Conservation (phyloP, 148 eudicot genomes). For the Chenopodium berlandieri region DNA sequence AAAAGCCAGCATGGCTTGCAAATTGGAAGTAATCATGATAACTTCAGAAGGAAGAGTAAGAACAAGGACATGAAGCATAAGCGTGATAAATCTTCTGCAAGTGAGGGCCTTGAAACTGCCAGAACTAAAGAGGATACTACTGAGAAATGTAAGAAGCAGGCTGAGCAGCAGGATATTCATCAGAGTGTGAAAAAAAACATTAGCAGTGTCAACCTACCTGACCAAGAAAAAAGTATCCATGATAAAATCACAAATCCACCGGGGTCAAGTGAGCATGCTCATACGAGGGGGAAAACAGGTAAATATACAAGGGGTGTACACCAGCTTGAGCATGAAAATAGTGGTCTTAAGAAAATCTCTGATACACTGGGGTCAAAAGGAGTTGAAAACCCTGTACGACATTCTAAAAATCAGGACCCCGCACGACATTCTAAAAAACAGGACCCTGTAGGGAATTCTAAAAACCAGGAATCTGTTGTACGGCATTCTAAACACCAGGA, state of each 20-base stretch:
- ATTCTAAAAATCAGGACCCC: slow-evolving; percentile 24
- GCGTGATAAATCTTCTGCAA: slow-evolving; percentile 20
- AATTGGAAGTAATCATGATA: slow-evolving; percentile 29
- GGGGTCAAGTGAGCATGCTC: slow-evolving; percentile 28
- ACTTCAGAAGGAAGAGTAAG: slow-evolving; percentile 36
- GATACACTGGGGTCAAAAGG: slow-evolving; percentile 23
- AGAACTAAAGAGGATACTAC: slow-evolving; percentile 27
- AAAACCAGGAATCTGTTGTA: slow-evolving; percentile 11
- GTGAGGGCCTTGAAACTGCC: slow-evolving; percentile 19
- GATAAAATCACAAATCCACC: slow-evolving; percentile 23
- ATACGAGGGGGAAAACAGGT: slow-evolving; percentile 15
- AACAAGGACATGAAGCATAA: slow-evolving; percentile 28
- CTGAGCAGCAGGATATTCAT: slow-evolving; percentile 32
- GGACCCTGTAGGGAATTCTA: slow-evolving; percentile 17
- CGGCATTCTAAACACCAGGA: slow-evolving; percentile 27
- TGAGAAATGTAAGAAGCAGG: slow-evolving; percentile 22
- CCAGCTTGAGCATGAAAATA: slow-evolving; percentile 21
- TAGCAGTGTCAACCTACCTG: slow-evolving; percentile 25
- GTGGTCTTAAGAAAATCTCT: slow-evolving; percentile 22
- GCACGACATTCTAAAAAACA: slow-evolving; percentile 24
- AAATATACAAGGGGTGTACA: slow-evolving; percentile 23
- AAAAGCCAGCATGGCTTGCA: slow-evolving; percentile 28
- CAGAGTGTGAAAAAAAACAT: slow-evolving; percentile 19
- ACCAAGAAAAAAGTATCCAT: slow-evolving; percentile 12
- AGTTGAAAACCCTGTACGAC: slow-evolving; percentile 15